Percentiles rank a stretch among this genome's conserved stretches.
Evolutionary conservation across 176 grass and related monocot species (phyloP).

Genomic region (Stipa capillata): DNA sequence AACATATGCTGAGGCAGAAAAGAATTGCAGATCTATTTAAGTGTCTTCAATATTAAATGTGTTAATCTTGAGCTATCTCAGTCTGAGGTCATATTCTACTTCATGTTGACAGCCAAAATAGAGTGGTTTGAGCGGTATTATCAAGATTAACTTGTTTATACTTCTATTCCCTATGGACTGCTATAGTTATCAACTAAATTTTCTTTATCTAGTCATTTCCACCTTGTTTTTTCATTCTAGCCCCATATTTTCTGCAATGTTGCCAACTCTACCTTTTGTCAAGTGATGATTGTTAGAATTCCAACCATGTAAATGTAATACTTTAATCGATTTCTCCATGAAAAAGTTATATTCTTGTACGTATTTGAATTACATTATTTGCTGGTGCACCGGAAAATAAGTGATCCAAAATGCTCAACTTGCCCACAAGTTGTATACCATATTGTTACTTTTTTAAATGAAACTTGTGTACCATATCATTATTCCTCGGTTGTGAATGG

Average conservation of each 20-base stretch:
- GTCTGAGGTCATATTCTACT: background rate
- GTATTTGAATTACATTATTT: background rate
- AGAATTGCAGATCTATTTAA: background rate
- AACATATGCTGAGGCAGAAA: background rate
- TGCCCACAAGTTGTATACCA: too few species aligned
- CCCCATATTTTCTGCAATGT: background rate
- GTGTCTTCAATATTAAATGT: background rate
- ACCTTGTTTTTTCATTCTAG: background rate
- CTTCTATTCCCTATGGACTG: too few species aligned
- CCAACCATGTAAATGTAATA: background rate
- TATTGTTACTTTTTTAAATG: too few species aligned
- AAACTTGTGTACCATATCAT: background rate
- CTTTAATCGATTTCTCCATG: background rate
- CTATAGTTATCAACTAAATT: background rate
- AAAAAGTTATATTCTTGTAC: too few species aligned
- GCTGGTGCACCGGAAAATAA: background rate
- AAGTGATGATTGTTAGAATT: background rate
- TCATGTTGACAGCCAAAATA: background rate
- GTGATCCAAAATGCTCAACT: background rate
- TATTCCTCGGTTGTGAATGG: background rate
- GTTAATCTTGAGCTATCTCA: background rate
- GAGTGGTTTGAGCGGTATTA: background rate
- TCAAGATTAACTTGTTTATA: too few species aligned
- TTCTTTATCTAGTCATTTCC: background rate
- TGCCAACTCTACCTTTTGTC: background rate